Evolutionary conservation across 805 yeast species (phyloP), one percentile per base, ranked within the genome.

Genomic region (Metschnikowia reukaufii): DNA sequence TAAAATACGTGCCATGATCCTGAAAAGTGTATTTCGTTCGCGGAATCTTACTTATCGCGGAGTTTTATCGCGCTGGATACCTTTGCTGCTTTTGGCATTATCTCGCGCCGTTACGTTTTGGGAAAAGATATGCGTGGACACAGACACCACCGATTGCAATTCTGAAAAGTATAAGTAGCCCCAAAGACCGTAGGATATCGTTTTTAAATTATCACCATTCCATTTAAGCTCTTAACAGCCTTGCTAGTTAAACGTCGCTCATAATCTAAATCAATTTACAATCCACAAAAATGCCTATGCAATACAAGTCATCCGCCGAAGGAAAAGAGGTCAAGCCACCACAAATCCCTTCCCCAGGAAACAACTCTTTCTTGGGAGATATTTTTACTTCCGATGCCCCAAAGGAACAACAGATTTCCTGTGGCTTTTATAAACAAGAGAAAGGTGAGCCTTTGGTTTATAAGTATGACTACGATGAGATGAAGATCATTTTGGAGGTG

Each of bases 361-460:
- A 75, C 72, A 84, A 84, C 66, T 77, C 89, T 6, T 84, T 81
- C 73, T 73, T 84, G 51, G 85, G 87, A 45, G 90, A 84, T 60
- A 70, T 74, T 52, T 79, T 79, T 67, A 74, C 82, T 35, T 78
- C 85, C 17, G 82, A 79, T 21, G 83, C 82, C 45, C 82, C 80
- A 56, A 64, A 71, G 42, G 88, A 79, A 41, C 66, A 82, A 62
- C 80, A 79, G 63, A 79, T 84, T 54, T 66, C 83, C 15, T 73
- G 83, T 62, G 90, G 90, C 43, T 83, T 84, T 71, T 84, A 79
- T 77, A 76, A 72, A 59, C 88, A 84, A 67, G 84, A 81, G 64
- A 69, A 71, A 46, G 89, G 89, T 49, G 82, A 79, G 63, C 79
- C 84, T 40, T 74, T 84, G 61, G 86, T 78, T n/a, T 84, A 84